Evolutionary conservation across 2,329 filamentous ascomycete species (phyloP), one percentile per base, ranked within the genome.

Genomic region (Bipolaris cookei): DNA sequence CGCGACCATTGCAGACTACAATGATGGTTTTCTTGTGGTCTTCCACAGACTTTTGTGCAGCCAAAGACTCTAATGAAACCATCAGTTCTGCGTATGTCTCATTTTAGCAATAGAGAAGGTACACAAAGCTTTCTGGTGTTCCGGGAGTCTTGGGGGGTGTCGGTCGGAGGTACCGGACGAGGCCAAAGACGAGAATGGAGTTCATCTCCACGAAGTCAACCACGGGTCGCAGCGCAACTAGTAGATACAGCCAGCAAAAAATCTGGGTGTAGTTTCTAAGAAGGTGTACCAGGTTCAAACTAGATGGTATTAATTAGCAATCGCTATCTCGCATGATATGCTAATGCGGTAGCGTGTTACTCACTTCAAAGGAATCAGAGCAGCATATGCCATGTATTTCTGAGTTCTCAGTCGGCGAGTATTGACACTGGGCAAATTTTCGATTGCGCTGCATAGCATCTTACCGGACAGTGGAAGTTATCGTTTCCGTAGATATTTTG

Each of bases 61-160:
- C 53, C 20, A 56, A 39, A 4, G 53, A 56, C 18, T 45, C 47
- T 18, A 51, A 20, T 3, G 53, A 56, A 18, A 25, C 41, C 53
- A 56, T 51, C 34, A 56, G 13, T 6, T 56, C 53, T 0, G 20
- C 14, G 16, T 56, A 56, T 8, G 53, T 45, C 34, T 56, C 53
- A 7, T 56, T 56, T 8, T 56, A 56, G 25, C 47, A 56, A 38
- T 41, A 56, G 0, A 56, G 23, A 7, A 56, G 20, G 34, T 56
- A 56, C 4, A 51, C 34, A 7, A 56, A 41, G 25, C 20, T 56
- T 32, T 56, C 53, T 11, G 35, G 32, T 23, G 8, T 45, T 4
- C 18, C 23, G 11, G 53, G 41, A 8, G 46, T 39, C 20, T 16
- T 51, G 21, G 41, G 25, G 0, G 16, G 20, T 13, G 7, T 18